Conservation (phyloP, 78 protist species). For the Abeoforma whisleri region DNA sequence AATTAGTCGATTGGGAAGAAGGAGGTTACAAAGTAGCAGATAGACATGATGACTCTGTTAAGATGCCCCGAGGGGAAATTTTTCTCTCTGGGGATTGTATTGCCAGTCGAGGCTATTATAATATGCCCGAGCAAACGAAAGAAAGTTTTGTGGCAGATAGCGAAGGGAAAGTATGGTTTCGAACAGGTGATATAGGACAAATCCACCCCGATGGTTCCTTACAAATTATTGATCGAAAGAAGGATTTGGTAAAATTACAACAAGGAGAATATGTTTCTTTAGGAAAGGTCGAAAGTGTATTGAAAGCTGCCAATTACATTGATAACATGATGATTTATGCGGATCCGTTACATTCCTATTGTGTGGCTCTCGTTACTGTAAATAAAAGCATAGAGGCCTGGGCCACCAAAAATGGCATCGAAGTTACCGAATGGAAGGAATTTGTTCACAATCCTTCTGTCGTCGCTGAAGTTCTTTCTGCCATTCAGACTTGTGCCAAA, state of each 20-base stretch:
- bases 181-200: conserved; percentile 74
- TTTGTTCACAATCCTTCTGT: not conserved
- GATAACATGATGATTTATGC: conserved; percentile 39
- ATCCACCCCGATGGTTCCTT: conserved; percentile 43
- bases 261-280: conserved; percentile 75
- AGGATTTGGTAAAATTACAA: conserved; percentile 61
- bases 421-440: not conserved
- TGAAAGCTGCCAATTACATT: not conserved
- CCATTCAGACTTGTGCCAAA: not conserved
- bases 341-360: not conserved
- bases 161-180: conserved; percentile 53
- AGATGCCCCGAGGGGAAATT: conserved; percentile 64
- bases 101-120: conserved; percentile 62
- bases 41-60: not conserved
- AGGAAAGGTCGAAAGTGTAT: conserved; percentile 51
- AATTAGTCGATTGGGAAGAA: conserved; percentile 28
- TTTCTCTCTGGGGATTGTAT: conserved; percentile 53
- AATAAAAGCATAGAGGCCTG: not conserved
- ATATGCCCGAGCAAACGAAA: conserved; percentile 58
- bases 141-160: conserved; percentile 54
- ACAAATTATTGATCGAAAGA: conserved; percentile 65
- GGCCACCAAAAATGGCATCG: not conserved
- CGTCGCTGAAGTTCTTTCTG: not conserved
- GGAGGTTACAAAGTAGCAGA: not conserved
- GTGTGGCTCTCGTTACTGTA: conserved; percentile 48